Percentiles rank a stretch among this genome's conserved stretches.
Conservation (phyloP, 208 protist species). For the Acanthamoeba triangularis region DNA sequence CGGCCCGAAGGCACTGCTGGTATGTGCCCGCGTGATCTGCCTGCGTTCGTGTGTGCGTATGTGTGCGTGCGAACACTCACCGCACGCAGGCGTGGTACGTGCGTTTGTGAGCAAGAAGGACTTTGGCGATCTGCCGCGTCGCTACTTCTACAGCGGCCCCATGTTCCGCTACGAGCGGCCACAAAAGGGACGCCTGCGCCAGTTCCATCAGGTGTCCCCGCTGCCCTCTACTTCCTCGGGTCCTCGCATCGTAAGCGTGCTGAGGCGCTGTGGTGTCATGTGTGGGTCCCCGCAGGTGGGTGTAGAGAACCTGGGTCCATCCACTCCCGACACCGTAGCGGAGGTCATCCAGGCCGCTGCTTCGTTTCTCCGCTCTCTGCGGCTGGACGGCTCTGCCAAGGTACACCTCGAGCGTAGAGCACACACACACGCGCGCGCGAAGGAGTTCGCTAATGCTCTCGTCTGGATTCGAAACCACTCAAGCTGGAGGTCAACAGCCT, state of each 20-base stretch:
- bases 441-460: too few relatives aligned
- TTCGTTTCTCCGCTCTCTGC: constrained; percentile 74
- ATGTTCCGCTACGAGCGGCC: constrained; percentile 90
- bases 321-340: constrained; percentile 69
- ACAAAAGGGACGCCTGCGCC: constrained; percentile 85
- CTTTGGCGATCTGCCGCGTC: constrained; percentile 62
- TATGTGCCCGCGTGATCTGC: background rate
- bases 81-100: constrained; percentile 65
- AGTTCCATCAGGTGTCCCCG: constrained; percentile 85
- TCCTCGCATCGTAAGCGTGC: too few relatives aligned
- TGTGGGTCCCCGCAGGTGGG: constrained; percentile 87
- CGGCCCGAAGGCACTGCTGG: constrained; percentile 86
- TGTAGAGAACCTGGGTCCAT: constrained; percentile 79
- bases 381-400: background rate
- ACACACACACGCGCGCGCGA: too few relatives aligned
- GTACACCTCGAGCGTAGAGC: too few relatives aligned
- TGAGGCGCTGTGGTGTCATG: too few relatives aligned
- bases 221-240: background rate
- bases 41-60: background rate
- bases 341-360: constrained; percentile 80
- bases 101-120: constrained; percentile 73
- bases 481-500: constrained; percentile 82
- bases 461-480: background rate
- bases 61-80: background rate
- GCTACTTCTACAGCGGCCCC: constrained; percentile 84